These are phyloP conservation scores for Cystobasidiaceae sp. DNA, from an alignment of 1,284 basidiomycete species.

Conservation along the genomic window DNA sequence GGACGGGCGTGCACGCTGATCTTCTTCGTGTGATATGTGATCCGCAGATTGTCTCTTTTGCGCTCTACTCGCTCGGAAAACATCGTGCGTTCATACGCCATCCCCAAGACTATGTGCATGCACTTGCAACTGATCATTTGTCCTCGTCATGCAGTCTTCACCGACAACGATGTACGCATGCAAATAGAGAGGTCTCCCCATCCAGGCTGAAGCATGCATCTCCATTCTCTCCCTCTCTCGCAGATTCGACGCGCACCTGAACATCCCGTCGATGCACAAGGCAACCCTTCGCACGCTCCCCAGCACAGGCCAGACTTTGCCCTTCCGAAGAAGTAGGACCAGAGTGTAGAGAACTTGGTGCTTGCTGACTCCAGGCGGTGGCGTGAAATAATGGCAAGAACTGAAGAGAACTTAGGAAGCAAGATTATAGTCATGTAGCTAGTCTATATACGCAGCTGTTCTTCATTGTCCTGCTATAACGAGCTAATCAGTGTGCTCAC, in stretches of 20 bases:
- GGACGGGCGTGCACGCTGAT: neutral
- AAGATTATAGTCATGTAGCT: no score
- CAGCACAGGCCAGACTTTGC: neutral
- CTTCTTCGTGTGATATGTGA: neutral
- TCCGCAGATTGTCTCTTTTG: conserved; percentile 8
- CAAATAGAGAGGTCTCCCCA: neutral
- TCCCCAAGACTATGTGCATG: neutral
- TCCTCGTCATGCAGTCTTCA: neutral
- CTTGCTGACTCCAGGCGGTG: no score
- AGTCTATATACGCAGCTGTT: no score
- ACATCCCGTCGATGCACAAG: conserved; percentile 12
- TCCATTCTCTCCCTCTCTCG: neutral
- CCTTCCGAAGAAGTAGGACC: neutral
- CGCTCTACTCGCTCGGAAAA: conserved; percentile 6
- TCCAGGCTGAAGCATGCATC: neutral
- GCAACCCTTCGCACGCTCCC: neutral
- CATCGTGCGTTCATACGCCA: conserved; percentile 15
- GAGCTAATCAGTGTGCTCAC: no score
- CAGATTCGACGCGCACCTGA: conserved; percentile 24
- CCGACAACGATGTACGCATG: conserved; percentile 22
- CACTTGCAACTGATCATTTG: neutral
- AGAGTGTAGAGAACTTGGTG: no score
- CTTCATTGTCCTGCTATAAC: no score
- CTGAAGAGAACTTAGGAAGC: no score
- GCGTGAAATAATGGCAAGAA: no score